phyloP scores from a whole-genome alignment of 2,329 filamentous ascomycete genomes.

The Phialemonium atrogriseum region DNA sequence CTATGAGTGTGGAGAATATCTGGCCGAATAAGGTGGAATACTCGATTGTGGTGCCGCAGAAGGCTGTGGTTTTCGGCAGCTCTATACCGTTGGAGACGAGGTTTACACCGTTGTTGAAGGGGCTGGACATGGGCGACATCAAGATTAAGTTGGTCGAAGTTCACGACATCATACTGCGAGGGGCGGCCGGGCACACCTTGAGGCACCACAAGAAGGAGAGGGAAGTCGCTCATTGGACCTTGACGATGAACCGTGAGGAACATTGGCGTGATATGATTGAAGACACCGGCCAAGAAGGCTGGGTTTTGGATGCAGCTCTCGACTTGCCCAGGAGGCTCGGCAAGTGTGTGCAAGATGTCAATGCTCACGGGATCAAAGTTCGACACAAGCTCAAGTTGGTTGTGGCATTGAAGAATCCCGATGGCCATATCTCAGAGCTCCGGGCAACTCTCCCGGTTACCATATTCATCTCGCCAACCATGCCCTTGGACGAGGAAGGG shows the following conservation, averaged over 20 bases:
- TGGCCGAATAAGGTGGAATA: constrained; percentile 99
- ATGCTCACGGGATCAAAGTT: constrained; percentile 82
- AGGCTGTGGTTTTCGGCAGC: constrained; percentile 92
- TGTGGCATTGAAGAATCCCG: constrained; percentile 86
- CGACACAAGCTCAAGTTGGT: constrained; percentile 89
- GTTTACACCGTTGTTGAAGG: constrained; percentile 82
- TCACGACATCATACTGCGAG: constrained; percentile 55
- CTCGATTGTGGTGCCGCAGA: constrained; percentile 85
- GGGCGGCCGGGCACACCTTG: constrained; percentile 33
- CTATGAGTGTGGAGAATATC: constrained; percentile 93
- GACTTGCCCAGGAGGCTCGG: constrained; percentile 75
- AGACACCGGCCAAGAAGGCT: constrained; percentile 59
- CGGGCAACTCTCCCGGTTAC: constrained; percentile 85
- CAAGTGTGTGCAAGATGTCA: constrained; percentile 81
- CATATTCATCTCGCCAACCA: constrained; percentile 91
- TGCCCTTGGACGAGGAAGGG: constrained; percentile 81
- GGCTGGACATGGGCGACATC: constrained; percentile 75
- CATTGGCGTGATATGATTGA: constrained; percentile 64
- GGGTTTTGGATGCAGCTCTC: constrained; percentile 50
- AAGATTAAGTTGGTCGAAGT: constrained; percentile 73
- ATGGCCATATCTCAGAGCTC: constrained; percentile 89
- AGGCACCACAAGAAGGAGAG: constrained; percentile 56
- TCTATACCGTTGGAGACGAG: constrained; percentile 75
- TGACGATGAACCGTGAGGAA: constrained; percentile 45
- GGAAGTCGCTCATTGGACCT: constrained; percentile 52